Base-by-base conservation (phyloP, 2,329 filamentous ascomycete genomes). In the Aspergillus persii region DNA sequence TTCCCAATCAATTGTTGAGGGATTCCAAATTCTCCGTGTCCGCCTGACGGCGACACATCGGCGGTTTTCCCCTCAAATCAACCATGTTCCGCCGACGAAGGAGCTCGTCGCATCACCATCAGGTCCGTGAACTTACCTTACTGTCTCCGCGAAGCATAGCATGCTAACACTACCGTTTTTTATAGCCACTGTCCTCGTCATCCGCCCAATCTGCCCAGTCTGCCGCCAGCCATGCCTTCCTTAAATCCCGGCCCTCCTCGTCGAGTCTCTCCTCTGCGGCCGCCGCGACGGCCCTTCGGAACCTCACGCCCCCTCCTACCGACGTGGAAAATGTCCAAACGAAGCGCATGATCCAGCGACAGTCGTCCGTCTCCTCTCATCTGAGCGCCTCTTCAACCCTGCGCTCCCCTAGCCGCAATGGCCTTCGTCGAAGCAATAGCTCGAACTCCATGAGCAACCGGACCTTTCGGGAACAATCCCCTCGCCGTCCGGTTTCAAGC, bases 371-470 rank as follows among this genome's bases (percentile, higher is more conserved):
- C 47, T 90, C 90, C 1, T 94, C 91, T 4, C 80, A 85, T 51
- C 82, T 80, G 39, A 85, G 83, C 52, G 76, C 78, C 44, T 67
- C 76, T 50, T 71, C 77, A 60, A 74, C 77, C 58, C 77, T 74
- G 64, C 74, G 68, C 56, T 74, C 73, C 57, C 76, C 63, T 58
- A 74, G 65, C 66, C 76, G 64, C 67, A 71, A 72, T 62, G 72
- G 79, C 54, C 78, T 93, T 61, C 83, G 88, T 62, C 82, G 91
- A 68, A 81, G 84, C 41, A 84, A 81, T 57, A 96, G 93, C 76
- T 84, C 84, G 30, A 84, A 87, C 26, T 96, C 92, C 53, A 96
- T 98, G 93, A 89, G 86, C 31, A 90, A 94, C 73, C 86, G 94
- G 59, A 93, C 92, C 0, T 96, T 97, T 75, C 87, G 93, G 66